phyloP scores from a whole-genome alignment of 208 protist species.

The Angomonas ambiguus region DNA sequence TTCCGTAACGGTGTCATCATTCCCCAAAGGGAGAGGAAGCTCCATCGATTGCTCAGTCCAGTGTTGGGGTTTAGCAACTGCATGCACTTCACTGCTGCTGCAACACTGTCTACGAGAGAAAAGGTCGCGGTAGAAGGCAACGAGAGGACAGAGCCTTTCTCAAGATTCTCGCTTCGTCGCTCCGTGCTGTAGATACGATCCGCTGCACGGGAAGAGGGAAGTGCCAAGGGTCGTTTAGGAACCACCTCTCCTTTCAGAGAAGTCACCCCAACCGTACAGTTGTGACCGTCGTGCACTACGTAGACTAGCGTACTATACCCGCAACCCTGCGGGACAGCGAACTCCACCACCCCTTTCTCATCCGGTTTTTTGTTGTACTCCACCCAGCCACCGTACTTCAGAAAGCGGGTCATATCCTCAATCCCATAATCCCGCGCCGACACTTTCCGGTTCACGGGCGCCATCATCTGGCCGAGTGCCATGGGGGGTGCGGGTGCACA shows the following conservation, averaged over 20 bases:
- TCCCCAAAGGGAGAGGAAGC: constrained; percentile 10
- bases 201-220: neutral
- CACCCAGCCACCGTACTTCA: constrained; percentile 9
- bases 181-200: constrained; percentile 4
- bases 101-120: constrained; percentile 9
- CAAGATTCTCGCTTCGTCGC: neutral
- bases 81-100: neutral
- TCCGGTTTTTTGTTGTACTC: constrained; percentile 1
- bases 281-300: constrained; percentile 7
- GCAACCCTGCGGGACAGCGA: neutral
- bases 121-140: neutral
- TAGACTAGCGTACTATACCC: constrained; percentile 14
- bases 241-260: neutral
- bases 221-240: neutral
- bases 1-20: constrained; percentile 3
- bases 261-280: neutral
- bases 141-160: neutral
- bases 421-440: constrained; percentile 3
- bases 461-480: neutral
- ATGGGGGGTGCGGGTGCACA: too few relatives aligned
- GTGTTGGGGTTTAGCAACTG: neutral
- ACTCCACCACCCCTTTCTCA: neutral
- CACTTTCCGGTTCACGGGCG: neutral
- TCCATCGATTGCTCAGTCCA: neutral
- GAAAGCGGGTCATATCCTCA: neutral